phyloP scores from a whole-genome alignment of 2,329 filamentous ascomycete species.

The Oidium heveae region DNA sequence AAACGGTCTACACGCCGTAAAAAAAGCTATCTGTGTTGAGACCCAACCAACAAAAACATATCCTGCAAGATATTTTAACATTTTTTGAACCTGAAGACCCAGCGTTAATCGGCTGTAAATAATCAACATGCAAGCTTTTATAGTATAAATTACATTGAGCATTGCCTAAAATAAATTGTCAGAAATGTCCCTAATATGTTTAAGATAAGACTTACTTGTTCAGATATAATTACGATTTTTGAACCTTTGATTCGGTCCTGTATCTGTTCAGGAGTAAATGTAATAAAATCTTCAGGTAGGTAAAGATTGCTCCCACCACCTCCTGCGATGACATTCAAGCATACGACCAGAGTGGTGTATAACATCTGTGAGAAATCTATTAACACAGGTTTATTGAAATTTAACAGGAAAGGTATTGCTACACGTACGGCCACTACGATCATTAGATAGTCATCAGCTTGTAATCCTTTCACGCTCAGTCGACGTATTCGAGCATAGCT shows the following conservation, averaged over 20 bases:
- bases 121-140: conserved; percentile 29
- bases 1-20: conserved; percentile 27
- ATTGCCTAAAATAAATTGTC: conserved; percentile 8
- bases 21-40: conserved; percentile 22
- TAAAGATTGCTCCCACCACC: conserved; percentile 20
- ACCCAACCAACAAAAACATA: conserved; percentile 24
- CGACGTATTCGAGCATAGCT: conserved; percentile 8
- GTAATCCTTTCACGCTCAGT: conserved; percentile 5
- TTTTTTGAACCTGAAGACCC: conserved; percentile 19
- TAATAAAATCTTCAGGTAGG: conserved; percentile 15
- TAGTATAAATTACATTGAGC: conserved; percentile 26
- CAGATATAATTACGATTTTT: conserved; percentile 34
- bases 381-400: background rate
- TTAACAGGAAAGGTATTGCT: background rate
- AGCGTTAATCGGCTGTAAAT: conserved; percentile 29
- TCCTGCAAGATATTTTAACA: conserved; percentile 21
- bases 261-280: conserved; percentile 17
- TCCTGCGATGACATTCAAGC: conserved; percentile 17
- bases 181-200: conserved; percentile 14
- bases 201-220: conserved; percentile 19
- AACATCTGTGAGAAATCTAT: conserved; percentile 7
- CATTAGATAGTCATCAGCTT: conserved; percentile 9
- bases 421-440: conserved; percentile 4
- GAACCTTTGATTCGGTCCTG: conserved; percentile 23
- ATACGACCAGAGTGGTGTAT: conserved; percentile 19